Conservation (phyloP, 768 basidiomycete species). For the Phylloporus rhodoxanthus region DNA sequence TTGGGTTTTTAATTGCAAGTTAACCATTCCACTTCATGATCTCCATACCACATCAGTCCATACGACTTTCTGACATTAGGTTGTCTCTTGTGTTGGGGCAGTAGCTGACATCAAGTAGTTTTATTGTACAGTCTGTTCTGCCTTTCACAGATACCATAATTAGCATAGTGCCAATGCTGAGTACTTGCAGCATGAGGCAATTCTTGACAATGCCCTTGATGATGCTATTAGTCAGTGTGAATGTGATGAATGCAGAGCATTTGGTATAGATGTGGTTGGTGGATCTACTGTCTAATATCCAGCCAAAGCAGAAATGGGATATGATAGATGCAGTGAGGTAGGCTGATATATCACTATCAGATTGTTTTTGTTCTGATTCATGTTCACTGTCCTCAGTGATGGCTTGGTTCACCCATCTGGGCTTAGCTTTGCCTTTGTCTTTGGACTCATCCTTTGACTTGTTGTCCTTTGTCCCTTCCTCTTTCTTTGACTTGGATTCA, state of each 20-base stretch:
- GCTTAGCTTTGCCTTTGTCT: background rate
- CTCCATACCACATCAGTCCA: slow-evolving; percentile 4
- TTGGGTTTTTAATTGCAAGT: background rate
- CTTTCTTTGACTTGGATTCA: background rate
- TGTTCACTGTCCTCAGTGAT: background rate
- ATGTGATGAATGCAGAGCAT: background rate
- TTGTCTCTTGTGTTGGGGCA: slow-evolving; percentile 4
- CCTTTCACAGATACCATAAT: background rate
- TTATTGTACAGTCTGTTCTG: background rate
- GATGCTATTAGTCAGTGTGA: background rate
- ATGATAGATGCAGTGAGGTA: background rate
- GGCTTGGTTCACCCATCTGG: background rate
- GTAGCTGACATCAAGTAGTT: slow-evolving; percentile 6
- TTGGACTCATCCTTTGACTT: background rate
- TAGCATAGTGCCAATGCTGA: background rate
- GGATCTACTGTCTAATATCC: slow-evolving; percentile 4
- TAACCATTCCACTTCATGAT: background rate
- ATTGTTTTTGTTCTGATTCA: background rate
- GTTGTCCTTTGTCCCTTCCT: no score
- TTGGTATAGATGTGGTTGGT: slow-evolving; percentile 2
- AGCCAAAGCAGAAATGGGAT: background rate
- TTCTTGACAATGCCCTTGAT: slow-evolving; percentile 9
- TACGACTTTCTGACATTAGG: slow-evolving; percentile 5
- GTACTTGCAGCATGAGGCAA: slow-evolving; percentile 1
- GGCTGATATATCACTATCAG: background rate